Percentiles rank a stretch among this genome's conserved stretches.
phyloP scores from a whole-genome alignment of 768 basidiomycete species.

The Amanita subjunquillea region DNA sequence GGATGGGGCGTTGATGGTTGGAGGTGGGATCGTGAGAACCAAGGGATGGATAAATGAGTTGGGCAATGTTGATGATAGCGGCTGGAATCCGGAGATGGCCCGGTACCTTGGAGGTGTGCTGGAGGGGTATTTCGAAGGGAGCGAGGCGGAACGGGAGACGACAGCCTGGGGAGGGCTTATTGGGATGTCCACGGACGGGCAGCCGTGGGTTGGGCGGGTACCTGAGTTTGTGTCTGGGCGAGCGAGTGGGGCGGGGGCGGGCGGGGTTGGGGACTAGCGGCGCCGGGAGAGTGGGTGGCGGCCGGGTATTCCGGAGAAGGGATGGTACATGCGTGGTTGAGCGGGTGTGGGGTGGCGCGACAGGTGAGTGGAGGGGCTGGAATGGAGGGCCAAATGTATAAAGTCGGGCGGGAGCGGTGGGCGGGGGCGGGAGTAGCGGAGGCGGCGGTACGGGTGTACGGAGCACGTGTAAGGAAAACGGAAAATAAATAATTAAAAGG shows the following conservation, averaged over 20 bases:
- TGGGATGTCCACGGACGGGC: slow-evolving; percentile 47
- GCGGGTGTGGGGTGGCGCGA: slow-evolving; percentile 42
- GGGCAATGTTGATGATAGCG: slow-evolving; percentile 28
- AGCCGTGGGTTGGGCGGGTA: slow-evolving; percentile 65
- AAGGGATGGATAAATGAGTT: slow-evolving; percentile 21
- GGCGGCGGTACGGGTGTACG: slow-evolving; percentile 10
- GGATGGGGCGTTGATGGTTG: slow-evolving; percentile 50
- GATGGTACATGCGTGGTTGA: slow-evolving; percentile 63
- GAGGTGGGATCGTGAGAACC: slow-evolving; percentile 42
- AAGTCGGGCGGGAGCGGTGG: slow-evolving; percentile 40
- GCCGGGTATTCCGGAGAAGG: slow-evolving; percentile 68
- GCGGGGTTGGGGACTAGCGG: slow-evolving; percentile 11
- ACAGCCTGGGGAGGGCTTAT: slow-evolving; percentile 19
- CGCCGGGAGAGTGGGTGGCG: slow-evolving; percentile 60
- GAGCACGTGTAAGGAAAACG: neutral
- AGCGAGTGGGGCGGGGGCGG: slow-evolving; percentile 4
- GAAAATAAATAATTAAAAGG: slow-evolving; percentile 16
- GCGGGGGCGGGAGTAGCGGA: slow-evolving; percentile 30
- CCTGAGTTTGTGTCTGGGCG: slow-evolving; percentile 39
- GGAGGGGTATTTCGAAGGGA: slow-evolving; percentile 36
- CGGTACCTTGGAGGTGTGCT: slow-evolving; percentile 29
- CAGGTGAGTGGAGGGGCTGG: slow-evolving; percentile 20
- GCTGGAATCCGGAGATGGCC: slow-evolving; percentile 17
- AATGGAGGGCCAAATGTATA: slow-evolving; percentile 40
- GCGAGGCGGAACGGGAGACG: slow-evolving; percentile 47